A percentile compares a stretch with the other conserved stretches of the same genome.
These are phyloP conservation scores for Aspergillus nomiae DNA, from an alignment of 2,329 filamentous ascomycete species.

Conservation along the genomic window DNA sequence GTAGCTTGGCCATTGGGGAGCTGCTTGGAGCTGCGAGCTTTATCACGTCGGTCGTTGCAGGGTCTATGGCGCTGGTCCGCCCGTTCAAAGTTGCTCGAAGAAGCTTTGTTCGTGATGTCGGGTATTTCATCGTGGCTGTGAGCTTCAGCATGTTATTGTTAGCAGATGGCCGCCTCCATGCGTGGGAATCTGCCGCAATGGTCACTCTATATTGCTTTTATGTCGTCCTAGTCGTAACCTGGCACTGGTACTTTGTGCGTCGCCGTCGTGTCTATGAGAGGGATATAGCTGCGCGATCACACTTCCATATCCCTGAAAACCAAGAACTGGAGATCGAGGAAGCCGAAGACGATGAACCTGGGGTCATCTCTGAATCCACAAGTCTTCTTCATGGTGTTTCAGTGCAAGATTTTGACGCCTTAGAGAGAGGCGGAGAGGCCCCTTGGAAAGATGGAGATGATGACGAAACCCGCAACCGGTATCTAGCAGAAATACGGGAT, in stretches of 20 bases:
- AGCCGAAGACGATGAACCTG: constrained; percentile 58
- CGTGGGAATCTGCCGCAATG: constrained; percentile 92
- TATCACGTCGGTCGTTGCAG: constrained; percentile 93
- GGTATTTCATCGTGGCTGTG: constrained; percentile 87
- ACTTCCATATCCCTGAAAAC: constrained; percentile 65
- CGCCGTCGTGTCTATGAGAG: constrained; percentile 63
- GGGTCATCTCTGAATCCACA: constrained; percentile 47
- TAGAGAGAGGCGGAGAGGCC: constrained; percentile 56
- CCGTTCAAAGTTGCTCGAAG: constrained; percentile 89
- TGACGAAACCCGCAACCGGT: constrained; percentile 58
- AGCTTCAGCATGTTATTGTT: constrained; percentile 86
- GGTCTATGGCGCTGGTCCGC: constrained; percentile 94
- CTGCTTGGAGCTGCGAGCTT: constrained; percentile 93
- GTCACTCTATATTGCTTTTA: constrained; percentile 90
- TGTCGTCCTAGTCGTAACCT: constrained; percentile 80
- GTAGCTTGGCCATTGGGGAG: constrained; percentile 94
- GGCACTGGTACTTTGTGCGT: constrained; percentile 82
- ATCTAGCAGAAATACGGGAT: constrained; percentile 79
- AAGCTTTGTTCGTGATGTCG: constrained; percentile 87
- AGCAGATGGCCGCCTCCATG: constrained; percentile 75
- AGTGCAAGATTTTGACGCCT: constrained; percentile 64
- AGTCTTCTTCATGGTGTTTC: constrained; percentile 53
- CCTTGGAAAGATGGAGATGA: constrained; percentile 56
- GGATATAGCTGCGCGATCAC: constrained; percentile 71
- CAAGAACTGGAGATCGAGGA: constrained; percentile 62